These are phyloP conservation scores for Rubus parviflorus DNA, from an alignment of 306 rosid genomes.

Conservation along the genomic window DNA sequence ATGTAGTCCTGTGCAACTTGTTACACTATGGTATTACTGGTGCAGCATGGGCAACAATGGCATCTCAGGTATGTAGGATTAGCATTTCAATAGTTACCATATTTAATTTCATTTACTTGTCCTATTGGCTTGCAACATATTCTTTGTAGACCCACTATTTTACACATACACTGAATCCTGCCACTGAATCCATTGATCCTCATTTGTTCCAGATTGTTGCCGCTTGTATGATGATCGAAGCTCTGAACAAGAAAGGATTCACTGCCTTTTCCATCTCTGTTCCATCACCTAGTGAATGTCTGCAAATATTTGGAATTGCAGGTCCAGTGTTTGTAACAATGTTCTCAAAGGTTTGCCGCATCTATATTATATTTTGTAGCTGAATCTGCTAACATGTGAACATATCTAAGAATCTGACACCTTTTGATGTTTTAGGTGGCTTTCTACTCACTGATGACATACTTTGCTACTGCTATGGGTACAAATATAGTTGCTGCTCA, in stretches of 20 bases:
- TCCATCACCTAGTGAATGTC: conserved; percentile 68
- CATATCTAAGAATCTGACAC: not conserved
- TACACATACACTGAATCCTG: conserved; percentile 11
- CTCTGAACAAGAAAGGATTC: conserved; percentile 72
- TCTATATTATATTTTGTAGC: not conserved
- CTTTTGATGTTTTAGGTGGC: conserved; percentile 54
- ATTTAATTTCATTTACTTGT: not conserved
- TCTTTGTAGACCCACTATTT: not conserved
- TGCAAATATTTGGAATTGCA: conserved; percentile 58
- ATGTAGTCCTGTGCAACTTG: conserved; percentile 54
- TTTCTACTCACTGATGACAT: conserved; percentile 68
- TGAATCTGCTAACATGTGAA: not conserved
- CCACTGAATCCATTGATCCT: conserved; percentile 2
- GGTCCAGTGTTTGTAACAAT: conserved; percentile 76
- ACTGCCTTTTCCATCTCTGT: conserved; percentile 57
- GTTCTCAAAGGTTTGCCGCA: conserved; percentile 72
- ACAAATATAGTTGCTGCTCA: conserved; percentile 85
- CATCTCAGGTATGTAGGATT: conserved; percentile 54
- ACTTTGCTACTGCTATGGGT: conserved; percentile 85
- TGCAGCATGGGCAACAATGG: conserved; percentile 91
- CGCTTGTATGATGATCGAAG: conserved; percentile 78
- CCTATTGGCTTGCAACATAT: not conserved
- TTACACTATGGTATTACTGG: conserved; percentile 69
- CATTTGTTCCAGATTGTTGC: conserved; percentile 51
- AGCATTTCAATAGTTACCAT: not conserved